Evolutionary conservation across 768 basidiomycete genomes (phyloP), one percentile per base, ranked within the genome.

Genomic region (Strobilomyces echinocephalus): DNA sequence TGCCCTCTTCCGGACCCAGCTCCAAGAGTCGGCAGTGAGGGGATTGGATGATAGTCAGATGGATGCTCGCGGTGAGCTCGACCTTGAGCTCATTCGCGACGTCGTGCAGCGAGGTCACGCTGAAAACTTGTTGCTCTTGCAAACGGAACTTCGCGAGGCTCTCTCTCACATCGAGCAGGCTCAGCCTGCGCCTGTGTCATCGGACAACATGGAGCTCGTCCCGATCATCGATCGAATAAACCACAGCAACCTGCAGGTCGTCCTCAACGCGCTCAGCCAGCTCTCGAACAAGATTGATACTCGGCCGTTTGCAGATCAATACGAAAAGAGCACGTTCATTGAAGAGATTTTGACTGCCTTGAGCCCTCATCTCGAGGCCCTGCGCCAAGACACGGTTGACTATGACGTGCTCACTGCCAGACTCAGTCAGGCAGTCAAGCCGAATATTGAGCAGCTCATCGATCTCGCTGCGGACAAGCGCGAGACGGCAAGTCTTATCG

Each of bases 391-490:
- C 49, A 74, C 82, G 12, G 75, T 93, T 45, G 89, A 93, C 63
- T 89, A 92, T 61, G 87, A 91, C 34, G 75, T 78, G 58, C 73
- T 93, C 53, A 93, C 91, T 2, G 75, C 74, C 42, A 82, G 82
- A 60, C 80, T 93, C 15, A 79, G 86, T 21, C 87, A 93, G 67
- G 87, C 91, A 0, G 91, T 93, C 63, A 91, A 92, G 61, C 91
- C 91, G 8, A 87, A 91, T 58, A 91, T 93, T 24, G 82, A 88
- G 2, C 89, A 93, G 60, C 82, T 93, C 54, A 93, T 93, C 56
- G 91, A 93, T 64, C 79, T 93, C 46, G 85, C 91, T 26, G 90
- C 88, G 0, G 91, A 93, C 66, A 93, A 93, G 67, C 80, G 88
- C 34, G 91, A 93, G 69, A 93, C 91, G 4, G 91, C 91, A 4